phyloP scores from a whole-genome alignment of 2,329 filamentous ascomycete species.

The Colletotrichum trifolii region DNA sequence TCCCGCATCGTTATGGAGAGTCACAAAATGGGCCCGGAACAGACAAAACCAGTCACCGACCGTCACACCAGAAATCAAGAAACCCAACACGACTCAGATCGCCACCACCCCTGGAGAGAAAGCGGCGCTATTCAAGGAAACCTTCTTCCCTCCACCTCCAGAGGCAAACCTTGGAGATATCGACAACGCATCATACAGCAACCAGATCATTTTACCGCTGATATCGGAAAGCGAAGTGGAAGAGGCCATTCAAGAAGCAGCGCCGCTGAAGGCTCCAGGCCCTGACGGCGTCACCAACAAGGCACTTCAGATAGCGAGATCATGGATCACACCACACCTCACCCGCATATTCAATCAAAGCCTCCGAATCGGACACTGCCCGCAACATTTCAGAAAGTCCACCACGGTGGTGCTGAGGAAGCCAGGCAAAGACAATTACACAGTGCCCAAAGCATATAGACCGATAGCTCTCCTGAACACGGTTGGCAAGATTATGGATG shows the following conservation, averaged over 20 bases:
- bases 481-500: slow-evolving; percentile 28
- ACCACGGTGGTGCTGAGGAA: slow-evolving; percentile 37
- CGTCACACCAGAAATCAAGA: slow-evolving; percentile 10
- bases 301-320: slow-evolving; percentile 34
- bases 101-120: slow-evolving; percentile 9
- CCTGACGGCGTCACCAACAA: slow-evolving; percentile 39
- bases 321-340: slow-evolving; percentile 35
- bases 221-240: slow-evolving; percentile 10
- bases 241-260: slow-evolving; percentile 33
- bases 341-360: slow-evolving; percentile 36
- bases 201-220: slow-evolving; percentile 2
- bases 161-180: slow-evolving; percentile 16
- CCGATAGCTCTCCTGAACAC: slow-evolving; percentile 38
- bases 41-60: neutral
- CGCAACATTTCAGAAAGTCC: slow-evolving; percentile 36
- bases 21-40: slow-evolving; percentile 6
- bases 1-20: neutral
- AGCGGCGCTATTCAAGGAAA: slow-evolving; percentile 8
- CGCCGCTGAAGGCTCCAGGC: slow-evolving; percentile 38
- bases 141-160: slow-evolving; percentile 1
- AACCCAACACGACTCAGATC: neutral
- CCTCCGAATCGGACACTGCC: slow-evolving; percentile 36
- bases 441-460: slow-evolving; percentile 36
- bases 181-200: slow-evolving; percentile 16
- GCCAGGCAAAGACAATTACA: slow-evolving; percentile 38